Evolutionary conservation across 208 protist genomes (phyloP), one percentile per base, ranked within the genome.

Genomic region (Wallacemonas sp.): DNA sequence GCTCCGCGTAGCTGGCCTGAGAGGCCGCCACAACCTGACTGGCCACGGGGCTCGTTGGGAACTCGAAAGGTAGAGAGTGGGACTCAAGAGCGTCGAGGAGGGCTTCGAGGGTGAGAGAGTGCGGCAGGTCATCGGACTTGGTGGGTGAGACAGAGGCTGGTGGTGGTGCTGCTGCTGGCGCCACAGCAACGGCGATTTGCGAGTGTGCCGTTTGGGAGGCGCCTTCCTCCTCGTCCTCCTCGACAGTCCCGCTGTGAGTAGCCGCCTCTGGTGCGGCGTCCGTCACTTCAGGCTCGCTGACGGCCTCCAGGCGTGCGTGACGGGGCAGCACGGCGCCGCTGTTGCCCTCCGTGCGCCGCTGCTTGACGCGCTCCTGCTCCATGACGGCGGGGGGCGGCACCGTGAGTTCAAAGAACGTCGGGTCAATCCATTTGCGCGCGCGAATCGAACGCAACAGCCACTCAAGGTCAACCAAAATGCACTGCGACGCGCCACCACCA

Each of bases 381-480:
- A 79, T 74, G 9, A 74, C 65, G 21, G 70, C 58, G 8, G 70
- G 55, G 17, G 65, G 43, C 4, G 81, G 81, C 6, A 87, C 17
- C n/a, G 46, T 44, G 9, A 88, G 38, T 32, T 54, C 36, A 43
- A 85, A 92, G 16, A 61, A 36, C 19, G 75, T 36, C 26, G 66
- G 76, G 49, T 92, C 80, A 14, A 88, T 64, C 85, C 85, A 92
- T 30, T 64, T 46, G 34, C 70, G 70, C 9, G 65, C 67, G 29
- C 68, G 39, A 11, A 88, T 61, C 1, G 81, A 88, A 16, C 67
- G 48, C n/a, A 64, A 55, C 23, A 92, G 34, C 85, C 85, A 92
- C 24, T 81, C 72, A 47, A 83, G 38, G 36, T 68, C 65, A 11
- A 92, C 81, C 2, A 88, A 58, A 27, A 74, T 74, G 67, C 85